phyloP scores from a whole-genome alignment of 371 early-diverging fungal genomes.

The Mucor racemosus region DNA sequence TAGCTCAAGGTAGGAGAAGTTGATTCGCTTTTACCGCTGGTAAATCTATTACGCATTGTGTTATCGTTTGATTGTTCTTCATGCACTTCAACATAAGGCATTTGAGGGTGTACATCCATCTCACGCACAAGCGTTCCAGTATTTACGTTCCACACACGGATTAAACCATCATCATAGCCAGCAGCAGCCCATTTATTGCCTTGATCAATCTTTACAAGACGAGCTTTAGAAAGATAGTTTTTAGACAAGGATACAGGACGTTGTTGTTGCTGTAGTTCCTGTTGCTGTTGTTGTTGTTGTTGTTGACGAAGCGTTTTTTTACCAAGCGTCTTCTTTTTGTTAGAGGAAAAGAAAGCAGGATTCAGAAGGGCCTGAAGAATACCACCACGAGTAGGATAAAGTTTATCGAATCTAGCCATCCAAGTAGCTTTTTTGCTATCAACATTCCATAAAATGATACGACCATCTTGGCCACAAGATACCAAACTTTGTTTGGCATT shows the following conservation, averaged over 20 bases:
- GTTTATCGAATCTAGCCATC: conserved; percentile 34
- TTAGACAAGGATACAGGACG: conserved; percentile 6
- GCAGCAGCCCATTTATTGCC: conserved; percentile 39
- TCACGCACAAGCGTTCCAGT: conserved; percentile 29
- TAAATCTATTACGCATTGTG: conserved; percentile 10
- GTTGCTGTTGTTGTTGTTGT: not conserved
- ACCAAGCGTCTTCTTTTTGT: not conserved
- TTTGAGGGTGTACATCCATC: conserved; percentile 15
- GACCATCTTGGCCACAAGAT: conserved; percentile 41
- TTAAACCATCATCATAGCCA: conserved; percentile 33
- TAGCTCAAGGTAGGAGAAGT: not conserved
- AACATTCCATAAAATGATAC: conserved; percentile 34
- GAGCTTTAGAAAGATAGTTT: conserved; percentile 14
- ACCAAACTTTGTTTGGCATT: conserved; percentile 34
- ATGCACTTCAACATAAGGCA: conserved; percentile 17
- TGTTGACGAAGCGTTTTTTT: not conserved
- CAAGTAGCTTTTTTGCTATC: conserved; percentile 29
- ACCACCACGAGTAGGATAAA: conserved; percentile 13
- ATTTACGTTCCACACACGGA: conserved; percentile 37
- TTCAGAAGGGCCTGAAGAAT: conserved; percentile 20
- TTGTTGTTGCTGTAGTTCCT: not conserved
- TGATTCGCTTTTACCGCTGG: not conserved
- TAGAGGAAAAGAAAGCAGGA: conserved; percentile 12
- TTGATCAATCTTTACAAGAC: conserved; percentile 32
- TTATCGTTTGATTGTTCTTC: not conserved